Evolutionary conservation across 768 basidiomycete genomes (phyloP).

Genomic region (Coprinopsis strossmayeri): DNA sequence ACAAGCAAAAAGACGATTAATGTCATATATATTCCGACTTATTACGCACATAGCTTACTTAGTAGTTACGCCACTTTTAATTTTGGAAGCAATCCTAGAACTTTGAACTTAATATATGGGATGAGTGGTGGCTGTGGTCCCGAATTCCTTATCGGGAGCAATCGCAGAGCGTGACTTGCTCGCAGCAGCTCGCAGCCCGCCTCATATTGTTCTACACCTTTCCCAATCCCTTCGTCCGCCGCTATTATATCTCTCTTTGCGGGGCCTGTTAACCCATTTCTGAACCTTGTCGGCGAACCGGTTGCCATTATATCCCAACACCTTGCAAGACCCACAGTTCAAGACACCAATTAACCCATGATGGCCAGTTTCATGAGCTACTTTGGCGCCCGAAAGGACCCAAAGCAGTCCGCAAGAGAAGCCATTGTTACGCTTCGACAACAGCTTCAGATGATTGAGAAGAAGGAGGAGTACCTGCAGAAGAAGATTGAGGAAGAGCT

Average conservation of each 20-base stretch:
- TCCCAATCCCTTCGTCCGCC: not conserved
- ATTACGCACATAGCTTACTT: no score
- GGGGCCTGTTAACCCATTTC: no score
- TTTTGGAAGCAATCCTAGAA: no score
- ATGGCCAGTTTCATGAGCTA: slow-evolving; percentile 82
- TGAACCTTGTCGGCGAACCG: not conserved
- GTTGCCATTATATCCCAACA: slow-evolving; percentile 1
- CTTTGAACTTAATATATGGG: not conserved
- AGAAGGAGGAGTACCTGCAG: slow-evolving; percentile 96
- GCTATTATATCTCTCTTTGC: no score
- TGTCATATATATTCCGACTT: not conserved
- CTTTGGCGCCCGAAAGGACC: slow-evolving; percentile 78
- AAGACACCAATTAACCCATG: slow-evolving; percentile 29
- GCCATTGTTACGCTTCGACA: slow-evolving; percentile 91
- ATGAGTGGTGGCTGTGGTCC: not conserved
- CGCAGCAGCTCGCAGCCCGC: not conserved
- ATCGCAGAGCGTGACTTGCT: slow-evolving; percentile 17
- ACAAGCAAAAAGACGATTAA: slow-evolving; percentile 27
- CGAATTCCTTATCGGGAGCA: slow-evolving; percentile 32
- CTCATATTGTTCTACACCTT: not conserved
- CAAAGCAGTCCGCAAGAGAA: slow-evolving; percentile 81
- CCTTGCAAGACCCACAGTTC: not conserved
- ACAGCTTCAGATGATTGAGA: slow-evolving; percentile 95
- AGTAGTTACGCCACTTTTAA: no score
- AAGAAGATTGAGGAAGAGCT: slow-evolving; percentile 95